A percentile compares a stretch with the other conserved stretches of the same genome.
Evolutionary conservation across 306 rosid genomes (phyloP).

Genomic region (Urtica urens): DNA sequence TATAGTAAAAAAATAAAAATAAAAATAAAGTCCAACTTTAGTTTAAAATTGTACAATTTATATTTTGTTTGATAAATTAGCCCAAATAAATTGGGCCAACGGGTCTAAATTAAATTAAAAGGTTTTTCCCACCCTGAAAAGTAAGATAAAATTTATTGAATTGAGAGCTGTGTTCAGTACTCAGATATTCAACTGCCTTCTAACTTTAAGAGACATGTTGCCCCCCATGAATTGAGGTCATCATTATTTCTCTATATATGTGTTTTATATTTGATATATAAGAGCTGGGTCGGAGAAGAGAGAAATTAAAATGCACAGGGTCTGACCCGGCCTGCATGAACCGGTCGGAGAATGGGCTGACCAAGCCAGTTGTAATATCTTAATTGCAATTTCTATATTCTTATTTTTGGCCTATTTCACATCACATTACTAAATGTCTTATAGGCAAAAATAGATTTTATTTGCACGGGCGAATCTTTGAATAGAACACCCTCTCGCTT

Average conservation of each 20-base stretch:
- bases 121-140: slow-evolving; percentile 15
- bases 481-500: too few species aligned
- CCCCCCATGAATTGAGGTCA: slow-evolving; percentile 43
- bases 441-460: slow-evolving; percentile 35
- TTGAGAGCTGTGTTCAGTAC: slow-evolving; percentile 13
- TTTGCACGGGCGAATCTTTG: slow-evolving; percentile 40
- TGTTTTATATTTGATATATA: not conserved
- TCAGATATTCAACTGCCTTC: slow-evolving; percentile 12
- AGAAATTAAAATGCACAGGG: slow-evolving; percentile 15
- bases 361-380: slow-evolving; percentile 58
- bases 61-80: not conserved
- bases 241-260: slow-evolving; percentile 38
- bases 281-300: slow-evolving; percentile 17
- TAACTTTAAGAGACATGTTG: slow-evolving; percentile 55
- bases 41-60: too few species aligned
- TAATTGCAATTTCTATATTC: slow-evolving; percentile 29
- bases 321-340: slow-evolving; percentile 67
- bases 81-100: slow-evolving; percentile 5
- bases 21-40: not conserved
- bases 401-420: slow-evolving; percentile 5
- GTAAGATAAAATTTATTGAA: slow-evolving; percentile 18
- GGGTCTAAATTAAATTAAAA: not conserved
- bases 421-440: slow-evolving; percentile 24
- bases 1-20: not conserved
- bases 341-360: slow-evolving; percentile 62